Evolutionary conservation across 164 flowering plant species (phyloP), one percentile per base, ranked within the genome.

Genomic region (Vitis rupestris): DNA sequence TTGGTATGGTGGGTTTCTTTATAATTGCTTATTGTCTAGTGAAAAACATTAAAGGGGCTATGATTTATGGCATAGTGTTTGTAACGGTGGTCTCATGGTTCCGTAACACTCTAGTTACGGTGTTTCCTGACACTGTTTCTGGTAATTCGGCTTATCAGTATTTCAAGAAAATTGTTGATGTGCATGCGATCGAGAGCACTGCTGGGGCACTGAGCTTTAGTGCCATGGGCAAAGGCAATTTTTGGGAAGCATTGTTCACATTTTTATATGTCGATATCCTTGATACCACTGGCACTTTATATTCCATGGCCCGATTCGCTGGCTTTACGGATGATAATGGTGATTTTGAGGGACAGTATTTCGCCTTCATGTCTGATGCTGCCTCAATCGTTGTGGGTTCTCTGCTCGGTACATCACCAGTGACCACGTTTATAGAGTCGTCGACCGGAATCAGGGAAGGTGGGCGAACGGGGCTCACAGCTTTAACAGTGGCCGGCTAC

Each of bases 71-170:
- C 4, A 88, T 94, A 23, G 76, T 94, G 0, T 89, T 94, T 67
- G 97, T 94, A 1, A 94, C 98, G 11, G 96, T 82, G n/a, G 82
- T 94, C 13, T 92, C 97, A 1, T 94, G 98, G 98, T 88, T 94
- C 80, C 89, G 97, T 1, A 66, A 84, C 87, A 90, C 97, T 0
- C 37, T 48, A 0, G 96, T 94, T 0, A 94, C 97, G 62, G 90
- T 68, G 53, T 94, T 94, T 60, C 97, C 98, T 1, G 66, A 84
- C 50, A 94, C 93, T 0, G 78, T 57, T 0, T n/a, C 87, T 1
- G 98, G 98, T 1, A 61, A 92, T 64, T 13, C 82, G 6, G 80
- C 93, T 1, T 79, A 80, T 66, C 57, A 49, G 27, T 94, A 94
- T 60, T 94, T 91, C 74, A 88, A 86, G 71, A 87, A 80, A 60